Evolutionary conservation across 805 yeast species (phyloP).

Genomic region (Ogataea sp.): DNA sequence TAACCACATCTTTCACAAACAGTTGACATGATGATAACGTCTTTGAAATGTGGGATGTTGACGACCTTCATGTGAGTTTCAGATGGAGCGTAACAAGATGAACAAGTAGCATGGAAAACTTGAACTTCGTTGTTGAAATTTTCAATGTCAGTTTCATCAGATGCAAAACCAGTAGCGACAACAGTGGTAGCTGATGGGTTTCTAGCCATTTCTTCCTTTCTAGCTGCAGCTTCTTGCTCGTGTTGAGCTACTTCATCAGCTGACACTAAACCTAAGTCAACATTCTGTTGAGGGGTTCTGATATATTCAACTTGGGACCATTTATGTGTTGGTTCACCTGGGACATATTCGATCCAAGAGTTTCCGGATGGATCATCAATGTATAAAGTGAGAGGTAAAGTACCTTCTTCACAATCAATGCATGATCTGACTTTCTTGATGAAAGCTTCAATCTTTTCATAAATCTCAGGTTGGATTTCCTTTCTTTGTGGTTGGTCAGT

Average conservation of each 20-base stretch:
- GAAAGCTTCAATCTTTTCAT: conserved; percentile 67
- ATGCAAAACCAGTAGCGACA: conserved; percentile 55
- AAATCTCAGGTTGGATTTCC: conserved; percentile 62
- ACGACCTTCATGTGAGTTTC: conserved; percentile 96
- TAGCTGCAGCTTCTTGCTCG: conserved; percentile 30
- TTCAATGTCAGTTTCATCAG: conserved; percentile 74
- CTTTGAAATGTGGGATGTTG: conserved; percentile 96
- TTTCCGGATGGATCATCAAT: conserved; percentile 95
- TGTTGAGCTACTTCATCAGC: conserved; percentile 55
- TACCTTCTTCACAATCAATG: conserved; percentile 57
- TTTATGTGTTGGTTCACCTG: conserved; percentile 82
- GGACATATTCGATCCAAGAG: conserved; percentile 88
- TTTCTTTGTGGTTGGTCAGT: conserved; percentile 79
- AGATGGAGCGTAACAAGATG: conserved; percentile 75
- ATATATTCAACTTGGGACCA: conserved; percentile 81
- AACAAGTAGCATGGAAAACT: conserved; percentile 86
- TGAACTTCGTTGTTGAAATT: conserved; percentile 87
- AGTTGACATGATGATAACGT: conserved; percentile 94
- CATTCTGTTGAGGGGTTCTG: conserved; percentile 85
- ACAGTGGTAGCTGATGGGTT: conserved; percentile 36
- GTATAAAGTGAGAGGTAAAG: conserved; percentile 68
- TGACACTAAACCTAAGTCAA: conserved; percentile 70
- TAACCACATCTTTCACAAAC: conserved; percentile 89
- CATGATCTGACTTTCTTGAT: conserved; percentile 50
- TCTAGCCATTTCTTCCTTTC: conserved; percentile 14